phyloP scores from a whole-genome alignment of 345 rosid species.

The Citrus maxima region DNA sequence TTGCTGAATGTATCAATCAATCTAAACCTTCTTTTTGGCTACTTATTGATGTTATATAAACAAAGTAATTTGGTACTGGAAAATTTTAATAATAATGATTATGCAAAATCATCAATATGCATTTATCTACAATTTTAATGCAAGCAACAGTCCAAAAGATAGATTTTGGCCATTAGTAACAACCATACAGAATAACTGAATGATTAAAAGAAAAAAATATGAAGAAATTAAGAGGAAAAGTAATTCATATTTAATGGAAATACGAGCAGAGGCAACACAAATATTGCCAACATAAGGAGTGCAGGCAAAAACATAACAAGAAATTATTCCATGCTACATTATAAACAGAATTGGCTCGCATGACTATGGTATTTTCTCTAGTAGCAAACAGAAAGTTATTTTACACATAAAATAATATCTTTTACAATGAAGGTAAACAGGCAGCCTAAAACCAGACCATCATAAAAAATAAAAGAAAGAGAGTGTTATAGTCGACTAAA shows the following conservation, averaged over 20 bases:
- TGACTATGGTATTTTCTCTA: neutral
- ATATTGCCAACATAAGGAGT: neutral
- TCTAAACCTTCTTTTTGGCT: neutral
- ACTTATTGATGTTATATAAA: neutral
- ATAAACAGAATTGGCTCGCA: neutral
- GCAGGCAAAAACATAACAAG: neutral
- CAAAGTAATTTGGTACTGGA: neutral
- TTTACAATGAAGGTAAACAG: neutral
- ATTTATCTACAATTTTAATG: neutral
- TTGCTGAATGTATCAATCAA: neutral
- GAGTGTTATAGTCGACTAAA: neutral
- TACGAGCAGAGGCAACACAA: neutral
- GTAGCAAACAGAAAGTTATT: neutral
- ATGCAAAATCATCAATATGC: neutral
- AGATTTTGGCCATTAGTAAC: neutral
- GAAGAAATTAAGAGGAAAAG: neutral
- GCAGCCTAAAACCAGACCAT: neutral
- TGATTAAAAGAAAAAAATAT: neutral
- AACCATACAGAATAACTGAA: neutral
- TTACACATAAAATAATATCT: neutral
- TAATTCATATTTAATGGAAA: neutral
- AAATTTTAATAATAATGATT: neutral
- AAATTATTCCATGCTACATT: neutral
- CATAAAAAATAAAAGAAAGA: neutral
- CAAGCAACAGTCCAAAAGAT: neutral